Base-by-base conservation (phyloP, 306 rosid genomes). In the Luffa acutangula region DNA sequence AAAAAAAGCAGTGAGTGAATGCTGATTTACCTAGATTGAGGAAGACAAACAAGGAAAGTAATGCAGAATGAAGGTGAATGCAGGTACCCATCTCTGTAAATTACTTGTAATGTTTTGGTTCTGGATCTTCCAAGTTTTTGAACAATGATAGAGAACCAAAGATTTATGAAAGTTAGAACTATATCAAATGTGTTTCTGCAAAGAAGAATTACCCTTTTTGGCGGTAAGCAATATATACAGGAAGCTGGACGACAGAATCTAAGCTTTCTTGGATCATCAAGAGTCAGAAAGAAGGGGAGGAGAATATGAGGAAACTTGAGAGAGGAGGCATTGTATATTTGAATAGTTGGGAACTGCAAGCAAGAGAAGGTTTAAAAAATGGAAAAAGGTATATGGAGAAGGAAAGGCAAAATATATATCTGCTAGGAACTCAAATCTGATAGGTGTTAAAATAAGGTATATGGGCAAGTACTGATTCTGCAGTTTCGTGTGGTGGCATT, bases 241-340 rank as follows among this genome's bases (percentile, higher is more conserved):
- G 80, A 78, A 87, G 82, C 74, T 31, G 86, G 83, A 12, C 15
- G 76, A 43, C 76, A 84, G 98, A 93, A 91, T 91, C 98, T 52
- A 86, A 85, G 89, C 92, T 90, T 91, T 93, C 93, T 93, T 93
- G 92, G 89, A 86, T 91, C 88, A 20, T 14, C 77, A 81, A 84
- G 87, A 82, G 89, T 84, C 76, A 84, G 84, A 85, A 84, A 82
- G 90, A 88, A 89, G 88, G 59, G 69, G 57, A 54, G 58, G 82
- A 92, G 98, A 91, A 91, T 93, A 93, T 88, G 83, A 72, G 98
- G 87, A 93, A 91, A 93, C 98, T 91, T 93, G 93, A 90, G 96
- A 86, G 85, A 89, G 85, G 93, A 90, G 98, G 84, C 87, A 90
- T 89, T 79, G 79, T 37, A 92, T 34, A 63, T 63, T 63, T 63